Evolutionary conservation across 2,329 filamentous ascomycete species (phyloP), one percentile per base, ranked within the genome.

Genomic region (Fusarium redolens): DNA sequence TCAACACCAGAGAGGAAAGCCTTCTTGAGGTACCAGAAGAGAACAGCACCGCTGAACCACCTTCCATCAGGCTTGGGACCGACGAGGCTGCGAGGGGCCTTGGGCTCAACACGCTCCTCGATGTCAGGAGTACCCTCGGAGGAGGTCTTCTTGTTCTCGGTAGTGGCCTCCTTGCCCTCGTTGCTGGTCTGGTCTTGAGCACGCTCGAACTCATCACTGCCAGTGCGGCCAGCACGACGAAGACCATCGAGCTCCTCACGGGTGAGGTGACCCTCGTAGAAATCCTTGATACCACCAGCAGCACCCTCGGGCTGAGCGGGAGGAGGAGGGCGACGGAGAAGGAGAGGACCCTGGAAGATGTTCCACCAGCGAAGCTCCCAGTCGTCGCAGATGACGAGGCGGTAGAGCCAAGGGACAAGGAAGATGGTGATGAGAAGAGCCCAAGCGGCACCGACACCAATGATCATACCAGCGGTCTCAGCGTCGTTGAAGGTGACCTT

Each of bases 281-380:
- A 90, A 76, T 90, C 83, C 61, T 84, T 82, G 41, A 90, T 82
- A 12, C 79, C 82, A 55, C 81, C 81, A 6, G 92, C 92, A 12
- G 90, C 81, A 12, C 92, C 92, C 82, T 94, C 89, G 22, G 90
- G 92, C 84, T 95, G 93, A 71, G 82, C 77, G 7, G 84, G 83
- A 0, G 82, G 80, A 1, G 82, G 78, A 4, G 80, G 81, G 12
- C 85, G 85, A 28, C 78, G 79, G 40, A 88, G 84, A 3, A 90
- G 83, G 0, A 90, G 79, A 25, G 87, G 89, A 0, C 89, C 89
- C 31, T 85, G 76, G 68, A 83, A 71, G 61, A 91, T 83, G 71
- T 91, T 83, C 79, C 83, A 91, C 81, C 85, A 82, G 65, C 86
- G 86, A 54, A 92, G 82, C 75, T 89, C 80, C 87, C 89, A 88